Base-by-base conservation (phyloP, 108 stramenopile species). In the Conticribra weissflogii region DNA sequence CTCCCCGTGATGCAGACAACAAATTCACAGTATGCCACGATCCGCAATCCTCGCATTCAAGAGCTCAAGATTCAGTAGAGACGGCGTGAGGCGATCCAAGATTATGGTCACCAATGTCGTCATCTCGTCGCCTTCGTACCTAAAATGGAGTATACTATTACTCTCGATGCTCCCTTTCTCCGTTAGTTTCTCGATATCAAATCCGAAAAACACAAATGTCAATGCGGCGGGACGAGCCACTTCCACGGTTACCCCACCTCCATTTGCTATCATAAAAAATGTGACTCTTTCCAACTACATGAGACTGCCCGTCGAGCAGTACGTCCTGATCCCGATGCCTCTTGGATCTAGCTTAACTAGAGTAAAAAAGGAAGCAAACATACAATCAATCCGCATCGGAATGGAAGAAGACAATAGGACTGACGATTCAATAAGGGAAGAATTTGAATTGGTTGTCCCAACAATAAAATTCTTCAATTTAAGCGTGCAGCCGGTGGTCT, bases 261-360 rank as follows among this genome's bases (percentile, higher is more conserved):
- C 57, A 32, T 36, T 51, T 31, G 68, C 76, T 50, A 18, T 18
- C 36, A 45, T 64, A 4, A 45, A 54, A 3, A 66, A 54, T 48
- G 69, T 78, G 7, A 61, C 77, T 49, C 67, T 80, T 14, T 56
- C 73, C 23, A 48, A 62, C 47, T 80, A 80, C 68, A 80, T 80
- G 79, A 59, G 59, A 21, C 59, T 80, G 31, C 79, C 79, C 8
- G 72, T 74, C 17, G 79, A 80, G 58, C 79, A 80, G 51, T 80
- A 80, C 44, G 79, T 75, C 14, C 47, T 80, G 17, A 75, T 80
- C n/a, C 73, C 73, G 16, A 80, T 80, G 79, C 79, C 79, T 17
- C 49, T 80, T 31, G 74, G 68, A 31, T 68, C 66, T 2, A 80
- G 73, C 32, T 68, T 80, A 16, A 64, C 60, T 27, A 30, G 59